Evolutionary conservation across 2,329 filamentous ascomycete genomes (phyloP).

Genomic region (Botryosphaeria dothidea): DNA sequence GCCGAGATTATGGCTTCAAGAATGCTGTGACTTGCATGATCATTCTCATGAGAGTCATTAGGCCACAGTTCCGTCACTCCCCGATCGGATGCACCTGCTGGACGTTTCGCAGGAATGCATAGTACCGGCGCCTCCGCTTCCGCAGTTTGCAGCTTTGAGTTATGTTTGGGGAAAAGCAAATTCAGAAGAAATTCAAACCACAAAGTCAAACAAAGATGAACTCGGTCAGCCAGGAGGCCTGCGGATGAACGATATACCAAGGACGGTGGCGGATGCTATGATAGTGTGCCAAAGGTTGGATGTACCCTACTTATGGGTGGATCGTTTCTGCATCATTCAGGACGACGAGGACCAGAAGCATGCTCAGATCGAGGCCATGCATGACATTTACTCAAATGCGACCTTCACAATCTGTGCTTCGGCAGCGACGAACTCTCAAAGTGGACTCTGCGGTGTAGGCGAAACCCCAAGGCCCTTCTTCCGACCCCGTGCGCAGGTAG

Average conservation of each 20-base stretch:
- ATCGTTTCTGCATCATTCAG: constrained; percentile 1
- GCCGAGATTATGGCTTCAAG: not conserved
- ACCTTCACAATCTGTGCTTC: not conserved
- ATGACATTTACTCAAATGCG: not conserved
- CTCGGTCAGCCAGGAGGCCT: not conserved
- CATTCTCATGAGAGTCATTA: not conserved
- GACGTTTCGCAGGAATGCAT: not conserved
- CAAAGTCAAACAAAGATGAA: not conserved
- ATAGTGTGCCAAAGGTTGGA: not conserved
- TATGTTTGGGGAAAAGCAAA: not conserved
- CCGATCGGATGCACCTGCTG: not conserved
- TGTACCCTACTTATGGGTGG: constrained; percentile 8
- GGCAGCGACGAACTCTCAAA: not conserved
- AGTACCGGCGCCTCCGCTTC: not conserved
- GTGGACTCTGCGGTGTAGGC: not conserved
- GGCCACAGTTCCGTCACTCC: not conserved
- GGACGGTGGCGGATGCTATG: not conserved
- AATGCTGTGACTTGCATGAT: not conserved
- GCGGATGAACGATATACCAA: not conserved
- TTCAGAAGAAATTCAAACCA: not conserved
- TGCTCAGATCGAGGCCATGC: not conserved
- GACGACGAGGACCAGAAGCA: not conserved
- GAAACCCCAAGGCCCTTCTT: not conserved
- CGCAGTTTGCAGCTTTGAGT: not conserved
- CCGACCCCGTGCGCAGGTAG: not conserved